phyloP scores from a whole-genome alignment of 805 yeast species.

The Ogataea corticis region DNA sequence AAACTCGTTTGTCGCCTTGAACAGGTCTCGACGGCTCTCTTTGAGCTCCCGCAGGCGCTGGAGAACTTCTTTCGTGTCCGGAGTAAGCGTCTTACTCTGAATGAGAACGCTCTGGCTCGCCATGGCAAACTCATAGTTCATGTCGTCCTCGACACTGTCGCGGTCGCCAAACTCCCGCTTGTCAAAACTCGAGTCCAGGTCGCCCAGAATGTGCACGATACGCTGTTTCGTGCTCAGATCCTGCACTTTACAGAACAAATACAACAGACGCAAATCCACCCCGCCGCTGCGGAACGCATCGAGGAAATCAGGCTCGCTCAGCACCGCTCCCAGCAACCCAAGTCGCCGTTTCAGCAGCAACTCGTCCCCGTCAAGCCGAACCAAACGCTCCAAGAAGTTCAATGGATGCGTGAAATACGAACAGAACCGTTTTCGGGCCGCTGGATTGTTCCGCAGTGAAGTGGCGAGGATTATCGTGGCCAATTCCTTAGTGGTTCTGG shows the following conservation, averaged over 20 bases:
- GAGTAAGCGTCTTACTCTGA: slow-evolving; percentile 16
- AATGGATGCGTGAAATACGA: slow-evolving; percentile 19
- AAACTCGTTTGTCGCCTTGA: slow-evolving; percentile 45
- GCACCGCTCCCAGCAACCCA: slow-evolving; percentile 51
- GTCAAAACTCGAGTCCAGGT: slow-evolving; percentile 26
- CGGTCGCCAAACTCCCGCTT: slow-evolving; percentile 12
- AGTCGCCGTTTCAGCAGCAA: slow-evolving; percentile 40
- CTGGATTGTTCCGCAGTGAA: slow-evolving; percentile 72
- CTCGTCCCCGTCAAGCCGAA: slow-evolving; percentile 10
- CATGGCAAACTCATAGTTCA: slow-evolving; percentile 37
- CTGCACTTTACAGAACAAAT: slow-evolving; percentile 19
- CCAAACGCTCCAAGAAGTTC: slow-evolving; percentile 21
- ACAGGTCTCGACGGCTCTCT: slow-evolving; percentile 29
- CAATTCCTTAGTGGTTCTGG: slow-evolving; percentile 44
- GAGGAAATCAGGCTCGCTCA: slow-evolving; percentile 39
- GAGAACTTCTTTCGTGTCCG: slow-evolving; percentile 45
- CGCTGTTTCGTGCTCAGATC: slow-evolving; percentile 37
- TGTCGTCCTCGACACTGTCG: slow-evolving; percentile 15
- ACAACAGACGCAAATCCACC: slow-evolving; percentile 28
- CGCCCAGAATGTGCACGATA: slow-evolving; percentile 48
- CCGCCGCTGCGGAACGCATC: slow-evolving; percentile 17
- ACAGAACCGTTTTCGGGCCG: slow-evolving; percentile 24
- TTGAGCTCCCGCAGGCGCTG: slow-evolving; percentile 37
- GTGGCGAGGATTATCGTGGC: slow-evolving; percentile 63
- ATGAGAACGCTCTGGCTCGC: slow-evolving; percentile 39